Base-by-base conservation (phyloP, 2,329 filamentous ascomycete genomes). In the Xylariaceae sp. region DNA sequence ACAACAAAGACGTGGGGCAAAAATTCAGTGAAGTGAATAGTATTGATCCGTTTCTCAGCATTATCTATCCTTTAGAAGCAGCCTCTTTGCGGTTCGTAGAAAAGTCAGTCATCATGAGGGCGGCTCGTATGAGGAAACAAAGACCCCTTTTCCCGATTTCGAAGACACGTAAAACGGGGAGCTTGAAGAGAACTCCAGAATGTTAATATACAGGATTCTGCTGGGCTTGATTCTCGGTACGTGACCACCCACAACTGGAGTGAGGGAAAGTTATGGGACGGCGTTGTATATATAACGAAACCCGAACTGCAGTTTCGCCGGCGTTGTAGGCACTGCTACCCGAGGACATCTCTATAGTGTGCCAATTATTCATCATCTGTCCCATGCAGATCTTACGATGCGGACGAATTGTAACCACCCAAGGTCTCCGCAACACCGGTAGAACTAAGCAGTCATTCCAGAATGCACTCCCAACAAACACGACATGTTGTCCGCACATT, bases 351-450 rank as follows among this genome's bases (percentile, higher is more conserved):
- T 57, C 53, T 60, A 56, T 56, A 47, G 57, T 31, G 50, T 53
- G 50, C 55, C 53, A 60, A 60, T 58, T 55, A 54, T 51, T 54
- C 46, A 42, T 56, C 53, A 58, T 60, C 49, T 59, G 56, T 62
- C 60, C 60, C 63, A 63, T 62, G 57, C 61, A 65, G 63, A 65
- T 62, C 51, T 62, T 54, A 39, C 59, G 60, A 56, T 61, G 60
- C 56, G 60, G 54, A 41, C 55, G 48, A 43, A 41, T 50, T 50
- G 55, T 43, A 55, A 55, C 49, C 57, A 49, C 59, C 59, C 49
- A 60, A 64, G 44, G 55, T 57, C 55, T 53, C 39, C 41, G 31
- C 29, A 49, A 50, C 55, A 48, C 45, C 42, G 29, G 26, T 50
- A 54, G 45, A 54, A 11, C n/a, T 35, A 50, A 43, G 34, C 43